Conservation (phyloP, 73 alveolate species). For the Paramecium octaurelia region DNA sequence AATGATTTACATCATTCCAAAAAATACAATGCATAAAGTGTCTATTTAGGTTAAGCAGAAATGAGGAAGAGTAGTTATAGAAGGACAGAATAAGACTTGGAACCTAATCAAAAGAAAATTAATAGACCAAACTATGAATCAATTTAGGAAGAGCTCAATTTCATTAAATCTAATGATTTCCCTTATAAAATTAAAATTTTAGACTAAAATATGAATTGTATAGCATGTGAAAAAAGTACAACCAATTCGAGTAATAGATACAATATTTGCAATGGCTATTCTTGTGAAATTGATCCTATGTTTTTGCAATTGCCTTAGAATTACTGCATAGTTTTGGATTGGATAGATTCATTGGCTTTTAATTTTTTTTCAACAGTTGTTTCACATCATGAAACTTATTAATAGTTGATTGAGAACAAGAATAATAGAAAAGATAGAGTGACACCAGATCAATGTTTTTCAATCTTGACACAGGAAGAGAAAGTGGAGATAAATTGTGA, state of each 20-base stretch:
- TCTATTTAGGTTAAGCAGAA: not conserved
- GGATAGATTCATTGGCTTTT: constrained; percentile 41
- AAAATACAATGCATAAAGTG: not conserved
- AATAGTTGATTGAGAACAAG: not conserved
- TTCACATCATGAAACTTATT: not conserved
- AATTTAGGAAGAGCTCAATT: not conserved
- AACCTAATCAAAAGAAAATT: not conserved
- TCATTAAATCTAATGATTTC: not conserved
- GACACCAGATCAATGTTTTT: constrained; percentile 38
- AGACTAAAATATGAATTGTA: not conserved
- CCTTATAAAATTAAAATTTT: not conserved
- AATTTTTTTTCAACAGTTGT: not conserved
- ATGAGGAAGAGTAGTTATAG: not conserved
- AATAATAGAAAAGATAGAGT: constrained; percentile 20
- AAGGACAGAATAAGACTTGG: constrained; percentile 21
- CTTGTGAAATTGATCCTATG: constrained; percentile 31
- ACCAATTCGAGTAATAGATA: not conserved
- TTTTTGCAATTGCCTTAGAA: not conserved
- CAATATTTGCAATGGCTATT: not conserved
- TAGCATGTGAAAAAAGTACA: not conserved
- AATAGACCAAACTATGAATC: not conserved
- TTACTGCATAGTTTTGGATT: not conserved
- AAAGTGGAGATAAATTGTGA: constrained; percentile 40
- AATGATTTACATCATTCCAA: not conserved
- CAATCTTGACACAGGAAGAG: constrained; percentile 55